Evolutionary conservation across 78 protist genomes (phyloP).

Genomic region (Chrysochromulina parva): DNA sequence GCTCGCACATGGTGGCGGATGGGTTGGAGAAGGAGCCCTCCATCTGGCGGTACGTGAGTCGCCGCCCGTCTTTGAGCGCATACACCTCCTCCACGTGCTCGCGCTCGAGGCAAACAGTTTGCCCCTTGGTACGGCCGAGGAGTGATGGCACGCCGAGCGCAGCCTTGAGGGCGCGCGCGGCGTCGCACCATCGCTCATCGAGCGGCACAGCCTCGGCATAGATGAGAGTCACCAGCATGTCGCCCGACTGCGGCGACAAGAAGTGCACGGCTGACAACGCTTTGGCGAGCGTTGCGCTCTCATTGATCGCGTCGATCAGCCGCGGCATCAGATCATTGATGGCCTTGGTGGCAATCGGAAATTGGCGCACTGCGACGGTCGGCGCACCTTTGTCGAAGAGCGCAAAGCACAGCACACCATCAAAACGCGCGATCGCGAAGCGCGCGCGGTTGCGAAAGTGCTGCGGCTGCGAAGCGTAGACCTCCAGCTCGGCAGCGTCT

Average conservation of each 20-base stretch:
- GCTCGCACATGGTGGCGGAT: too few species aligned
- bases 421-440: background rate
- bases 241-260: constrained; percentile 19
- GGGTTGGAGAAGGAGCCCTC: background rate
- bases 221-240: constrained; percentile 17
- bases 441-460: constrained; percentile 17
- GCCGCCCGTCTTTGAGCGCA: background rate
- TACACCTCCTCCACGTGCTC: background rate
- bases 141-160: background rate
- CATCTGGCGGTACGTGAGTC: constrained; percentile 17
- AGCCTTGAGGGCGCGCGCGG: background rate
- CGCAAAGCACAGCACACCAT: background rate
- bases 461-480: background rate
- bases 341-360: background rate
- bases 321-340: background rate
- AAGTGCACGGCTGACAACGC: background rate
- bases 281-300: background rate
- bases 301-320: background rate
- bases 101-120: background rate
- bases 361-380: background rate
- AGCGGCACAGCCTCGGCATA: background rate
- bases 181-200: background rate
- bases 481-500: background rate
- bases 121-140: background rate
- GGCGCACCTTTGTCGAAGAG: background rate